Evolutionary conservation across 805 yeast species (phyloP), one percentile per base, ranked within the genome.

Genomic region (Cyberlindnera maclurae): DNA sequence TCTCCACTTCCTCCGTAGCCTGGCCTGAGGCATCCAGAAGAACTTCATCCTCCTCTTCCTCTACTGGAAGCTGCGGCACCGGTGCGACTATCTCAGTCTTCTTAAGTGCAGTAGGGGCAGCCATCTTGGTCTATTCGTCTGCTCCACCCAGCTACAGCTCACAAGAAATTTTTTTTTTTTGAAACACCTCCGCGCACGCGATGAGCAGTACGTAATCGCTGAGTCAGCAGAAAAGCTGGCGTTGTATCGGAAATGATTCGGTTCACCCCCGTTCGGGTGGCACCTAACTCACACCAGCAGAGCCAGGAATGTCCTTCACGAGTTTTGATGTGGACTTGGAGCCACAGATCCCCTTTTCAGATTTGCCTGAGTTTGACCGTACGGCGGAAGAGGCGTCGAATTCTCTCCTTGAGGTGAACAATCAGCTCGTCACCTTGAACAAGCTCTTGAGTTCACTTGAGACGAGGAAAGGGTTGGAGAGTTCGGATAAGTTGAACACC

Each of bases 351-450:
- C 54, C 55, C 9, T 71, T 51, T 46, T 55, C 57, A 26, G 75
- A 76, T 51, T 65, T 71, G 17, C 81, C 82, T 3, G 77, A 70
- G 49, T 77, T 73, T 51, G 78, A 74, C 37, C 41, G 47, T 6
- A 51, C 67, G 12, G 61, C 67, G 15, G 75, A 75, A 35, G 50
- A 54, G 9, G 55, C 75, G 16, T 64, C 78, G 2, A 64, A 64
- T 26, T 60, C 62, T 12, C 52, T 78, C 15, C 71, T 77, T 41
- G 74, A 73, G 18, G 63, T 77, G 33, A 74, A 77, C 48, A 73
- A 77, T 24, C 65, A 70, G 34, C 62, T 77, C 16, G 70, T 73
- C 37, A 67, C 73, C 2, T 52, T 78, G 29, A 62, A 67, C 37
- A 75, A 75, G 43, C 64, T 71, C 33, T 58, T 74, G 29, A 59